phyloP scores from a whole-genome alignment of 2,329 filamentous ascomycete species.

The Rhynchosporium graminicola region DNA sequence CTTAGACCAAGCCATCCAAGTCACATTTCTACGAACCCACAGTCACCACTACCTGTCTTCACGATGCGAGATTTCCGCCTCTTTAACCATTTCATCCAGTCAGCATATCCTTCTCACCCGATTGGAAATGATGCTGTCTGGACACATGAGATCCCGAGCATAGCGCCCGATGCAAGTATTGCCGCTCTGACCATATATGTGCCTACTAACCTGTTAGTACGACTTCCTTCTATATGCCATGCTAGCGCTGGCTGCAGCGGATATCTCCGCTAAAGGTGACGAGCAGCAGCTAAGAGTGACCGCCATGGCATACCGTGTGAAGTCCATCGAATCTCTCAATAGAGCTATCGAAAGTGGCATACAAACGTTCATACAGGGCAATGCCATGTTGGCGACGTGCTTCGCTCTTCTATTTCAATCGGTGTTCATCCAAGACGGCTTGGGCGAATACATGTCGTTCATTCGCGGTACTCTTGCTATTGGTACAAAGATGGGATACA shows the following conservation, averaged over 20 bases:
- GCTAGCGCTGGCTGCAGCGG: conserved; percentile 66
- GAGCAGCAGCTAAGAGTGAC: conserved; percentile 41
- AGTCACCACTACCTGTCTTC: conserved; percentile 54
- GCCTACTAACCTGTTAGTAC: conserved; percentile 45
- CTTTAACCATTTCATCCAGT: conserved; percentile 65
- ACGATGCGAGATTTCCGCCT: conserved; percentile 66
- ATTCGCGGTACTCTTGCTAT: conserved; percentile 59
- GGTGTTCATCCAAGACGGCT: conserved; percentile 56
- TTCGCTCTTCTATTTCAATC: conserved; percentile 61
- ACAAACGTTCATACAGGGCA: conserved; percentile 53
- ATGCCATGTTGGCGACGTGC: conserved; percentile 61
- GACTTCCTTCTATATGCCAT: conserved; percentile 72
- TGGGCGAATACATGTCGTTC: conserved; percentile 62
- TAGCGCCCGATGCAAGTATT: conserved; percentile 60
- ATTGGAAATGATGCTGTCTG: conserved; percentile 66
- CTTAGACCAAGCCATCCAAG: conserved; percentile 18
- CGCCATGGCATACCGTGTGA: conserved; percentile 64
- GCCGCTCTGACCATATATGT: conserved; percentile 1
- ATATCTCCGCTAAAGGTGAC: conserved; percentile 53
- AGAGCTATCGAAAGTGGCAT: conserved; percentile 41
- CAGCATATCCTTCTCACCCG: conserved; percentile 64
- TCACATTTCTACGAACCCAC: conserved; percentile 8
- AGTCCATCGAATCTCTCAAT: conserved; percentile 59
- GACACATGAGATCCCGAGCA: conserved; percentile 67
- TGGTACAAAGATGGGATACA: conserved; percentile 55